These are phyloP conservation scores for Oryza punctata DNA, from an alignment of 176 grass and related monocot genomes.

Conservation along the genomic window DNA sequence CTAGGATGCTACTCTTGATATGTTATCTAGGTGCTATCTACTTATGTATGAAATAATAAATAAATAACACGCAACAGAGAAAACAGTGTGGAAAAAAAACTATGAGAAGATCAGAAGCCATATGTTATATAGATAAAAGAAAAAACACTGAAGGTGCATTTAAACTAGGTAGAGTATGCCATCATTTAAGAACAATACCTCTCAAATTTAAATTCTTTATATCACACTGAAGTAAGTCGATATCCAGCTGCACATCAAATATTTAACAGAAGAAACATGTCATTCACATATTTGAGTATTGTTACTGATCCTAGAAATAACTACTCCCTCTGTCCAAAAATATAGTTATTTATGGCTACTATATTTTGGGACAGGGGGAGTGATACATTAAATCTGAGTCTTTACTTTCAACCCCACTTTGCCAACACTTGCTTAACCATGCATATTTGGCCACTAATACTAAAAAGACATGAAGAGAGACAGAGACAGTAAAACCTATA, in stretches of 20 bases:
- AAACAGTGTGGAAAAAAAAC: not conserved
- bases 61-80: not conserved
- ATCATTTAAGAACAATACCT: conserved; percentile 47
- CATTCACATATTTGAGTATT: conserved; percentile 9
- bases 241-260: conserved; percentile 79
- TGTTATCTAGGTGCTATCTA: not conserved
- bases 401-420: conserved; percentile 13
- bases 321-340: not conserved
- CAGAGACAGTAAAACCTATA: not conserved
- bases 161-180: conserved; percentile 6
- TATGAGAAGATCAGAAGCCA: not conserved
- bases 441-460: not conserved
- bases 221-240: conserved; percentile 90
- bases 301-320: not conserved
- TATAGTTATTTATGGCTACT: too few species aligned
- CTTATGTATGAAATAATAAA: not conserved
- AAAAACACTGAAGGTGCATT: not conserved
- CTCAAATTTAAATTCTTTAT: conserved; percentile 78
- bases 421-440: conserved; percentile 3
- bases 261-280: conserved; percentile 45
- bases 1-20: not conserved
- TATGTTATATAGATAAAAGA: not conserved
- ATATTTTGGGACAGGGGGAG: too few species aligned
- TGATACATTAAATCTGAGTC: not conserved
- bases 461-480: not conserved